Conservation (phyloP, 768 basidiomycete species). For the Chalciporus piperatus region DNA sequence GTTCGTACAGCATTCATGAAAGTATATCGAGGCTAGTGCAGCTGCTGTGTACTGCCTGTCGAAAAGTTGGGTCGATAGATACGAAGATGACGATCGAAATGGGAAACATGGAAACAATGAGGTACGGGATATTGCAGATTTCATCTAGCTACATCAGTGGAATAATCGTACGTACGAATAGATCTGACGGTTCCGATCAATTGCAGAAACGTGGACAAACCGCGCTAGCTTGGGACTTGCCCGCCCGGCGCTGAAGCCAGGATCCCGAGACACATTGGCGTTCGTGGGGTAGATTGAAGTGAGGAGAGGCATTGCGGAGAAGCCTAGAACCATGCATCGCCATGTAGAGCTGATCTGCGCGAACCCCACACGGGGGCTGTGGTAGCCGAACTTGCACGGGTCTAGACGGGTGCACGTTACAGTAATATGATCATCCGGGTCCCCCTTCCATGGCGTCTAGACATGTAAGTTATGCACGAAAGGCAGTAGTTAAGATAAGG, state of each 20-base stretch:
- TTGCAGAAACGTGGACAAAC: too few species aligned
- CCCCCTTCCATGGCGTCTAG: background rate
- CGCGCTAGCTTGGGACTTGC: too few species aligned
- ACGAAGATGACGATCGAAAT: background rate
- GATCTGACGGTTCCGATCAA: too few species aligned
- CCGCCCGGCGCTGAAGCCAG: too few species aligned
- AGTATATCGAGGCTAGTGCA: background rate
- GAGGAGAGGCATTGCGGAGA: background rate
- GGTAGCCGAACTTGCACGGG: background rate
- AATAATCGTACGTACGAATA: too few species aligned
- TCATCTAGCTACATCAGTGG: too few species aligned
- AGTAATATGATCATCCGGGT: background rate
- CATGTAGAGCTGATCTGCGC: background rate
- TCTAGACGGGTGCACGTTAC: background rate
- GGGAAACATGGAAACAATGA: constrained; percentile 4
- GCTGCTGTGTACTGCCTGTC: background rate
- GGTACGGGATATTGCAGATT: background rate
- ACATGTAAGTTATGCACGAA: background rate
- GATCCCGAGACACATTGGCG: too few species aligned
- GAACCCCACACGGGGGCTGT: constrained; percentile 1
- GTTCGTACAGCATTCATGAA: constrained; percentile 1
- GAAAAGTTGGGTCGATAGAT: background rate
- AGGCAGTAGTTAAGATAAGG: background rate
- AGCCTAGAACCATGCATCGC: background rate
- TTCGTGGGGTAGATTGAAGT: background rate